These are phyloP conservation scores for Trametes villosa DNA, from an alignment of 768 basidiomycete genomes.

Conservation along the genomic window DNA sequence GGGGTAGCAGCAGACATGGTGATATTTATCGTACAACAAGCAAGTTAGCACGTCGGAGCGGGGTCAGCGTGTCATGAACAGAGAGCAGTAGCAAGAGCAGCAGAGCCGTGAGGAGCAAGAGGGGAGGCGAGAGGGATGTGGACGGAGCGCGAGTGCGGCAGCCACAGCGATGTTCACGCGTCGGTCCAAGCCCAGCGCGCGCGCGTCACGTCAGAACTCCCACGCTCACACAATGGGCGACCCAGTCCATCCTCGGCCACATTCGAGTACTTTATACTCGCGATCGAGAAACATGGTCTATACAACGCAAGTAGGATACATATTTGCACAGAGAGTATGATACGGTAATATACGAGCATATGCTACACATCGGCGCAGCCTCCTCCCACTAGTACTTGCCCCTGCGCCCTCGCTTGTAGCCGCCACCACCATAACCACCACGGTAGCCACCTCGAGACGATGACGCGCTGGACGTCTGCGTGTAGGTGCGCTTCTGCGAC, in stretches of 20 bases:
- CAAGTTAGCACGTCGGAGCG: not conserved
- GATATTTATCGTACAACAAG: slow-evolving; percentile 16
- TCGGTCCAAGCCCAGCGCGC: slow-evolving; percentile 7
- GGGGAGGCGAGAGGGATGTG: not conserved
- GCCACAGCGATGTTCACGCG: not conserved
- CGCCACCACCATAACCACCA: slow-evolving; percentile 18
- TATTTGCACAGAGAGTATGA: not conserved
- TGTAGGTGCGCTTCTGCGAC: slow-evolving; percentile 28
- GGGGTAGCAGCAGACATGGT: slow-evolving; percentile 56
- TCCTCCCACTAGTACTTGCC: not conserved
- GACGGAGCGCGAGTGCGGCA: not conserved
- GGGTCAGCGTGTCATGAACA: not conserved
- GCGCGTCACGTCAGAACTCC: slow-evolving; percentile 18
- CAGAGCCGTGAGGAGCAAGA: not conserved
- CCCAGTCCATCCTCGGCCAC: too few relatives aligned
- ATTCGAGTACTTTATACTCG: not conserved
- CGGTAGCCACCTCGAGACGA: slow-evolving; percentile 6
- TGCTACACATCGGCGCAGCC: not conserved
- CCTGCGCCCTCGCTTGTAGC: slow-evolving; percentile 17
- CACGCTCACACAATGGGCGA: not conserved
- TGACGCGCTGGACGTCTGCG: slow-evolving; percentile 12
- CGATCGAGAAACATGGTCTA: not conserved
- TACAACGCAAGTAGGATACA: not conserved
- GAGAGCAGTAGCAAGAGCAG: not conserved
- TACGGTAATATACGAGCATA: not conserved